These are phyloP conservation scores for Phalaenopsis hybrid DNA, from an alignment of 116 monocot genomes.

Conservation along the genomic window DNA sequence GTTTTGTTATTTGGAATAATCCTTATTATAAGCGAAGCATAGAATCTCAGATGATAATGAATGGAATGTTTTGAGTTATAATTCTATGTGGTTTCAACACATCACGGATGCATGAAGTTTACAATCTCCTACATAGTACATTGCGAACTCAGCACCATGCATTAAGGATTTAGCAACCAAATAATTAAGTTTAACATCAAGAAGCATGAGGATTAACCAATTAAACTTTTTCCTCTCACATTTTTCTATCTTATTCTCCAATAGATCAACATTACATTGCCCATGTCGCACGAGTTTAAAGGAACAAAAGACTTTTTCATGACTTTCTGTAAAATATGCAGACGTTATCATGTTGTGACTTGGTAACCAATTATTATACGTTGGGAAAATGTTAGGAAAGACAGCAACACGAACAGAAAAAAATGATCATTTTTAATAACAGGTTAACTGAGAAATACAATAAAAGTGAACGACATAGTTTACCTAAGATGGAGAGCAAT, in stretches of 20 bases:
- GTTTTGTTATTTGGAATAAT: not conserved
- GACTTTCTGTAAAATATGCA: not conserved
- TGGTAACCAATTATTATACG: not conserved
- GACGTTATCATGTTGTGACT: not conserved
- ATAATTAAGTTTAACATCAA: not conserved
- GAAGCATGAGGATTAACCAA: not conserved
- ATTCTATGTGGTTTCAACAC: not conserved
- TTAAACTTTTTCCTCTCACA: not conserved
- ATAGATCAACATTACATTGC: not conserved
- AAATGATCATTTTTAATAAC: not conserved
- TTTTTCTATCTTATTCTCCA: not conserved
- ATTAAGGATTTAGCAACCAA: not conserved
- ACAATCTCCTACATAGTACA: not conserved
- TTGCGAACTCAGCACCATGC: not conserved
- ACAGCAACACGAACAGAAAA: not conserved
- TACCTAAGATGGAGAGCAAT: slow-evolving; percentile 77
- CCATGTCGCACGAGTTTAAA: not conserved
- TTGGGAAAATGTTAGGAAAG: not conserved
- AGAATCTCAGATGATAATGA: slow-evolving; percentile 2
- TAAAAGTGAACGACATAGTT: not conserved
- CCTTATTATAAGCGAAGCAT: not conserved
- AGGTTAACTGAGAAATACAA: not conserved
- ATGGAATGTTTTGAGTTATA: not conserved
- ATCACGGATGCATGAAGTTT: not conserved
- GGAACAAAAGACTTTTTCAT: not conserved